Base-by-base conservation (phyloP, 306 rosid genomes). In the Pterocarpus macrocarpus region DNA sequence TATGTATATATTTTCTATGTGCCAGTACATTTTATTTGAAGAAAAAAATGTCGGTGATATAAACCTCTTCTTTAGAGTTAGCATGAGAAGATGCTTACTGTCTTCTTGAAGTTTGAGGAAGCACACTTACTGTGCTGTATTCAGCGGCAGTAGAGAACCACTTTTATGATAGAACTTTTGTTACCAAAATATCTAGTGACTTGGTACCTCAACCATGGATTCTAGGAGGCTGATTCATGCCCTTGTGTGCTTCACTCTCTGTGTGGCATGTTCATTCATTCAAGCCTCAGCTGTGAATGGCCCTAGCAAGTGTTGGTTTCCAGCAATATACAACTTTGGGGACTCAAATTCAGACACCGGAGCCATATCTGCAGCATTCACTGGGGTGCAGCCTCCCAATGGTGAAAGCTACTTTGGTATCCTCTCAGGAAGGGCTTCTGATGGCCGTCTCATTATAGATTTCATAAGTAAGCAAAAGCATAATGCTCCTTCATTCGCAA, bases 331-430 rank as follows among this genome's bases (percentile, higher is more conserved):
- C 90, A 95, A 95, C 84, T 95, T 95, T 77, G 97, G 99, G 1
- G 97, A 95, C 88, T 95, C 99, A 81, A 95, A 95, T 77, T 95
- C 99, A 2, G 99, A 95, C 82, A 95, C 98, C 2, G 98, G 98
- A 50, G 96, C 86, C 32, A 69, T 68, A 38, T 82, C 87, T 61
- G 99, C 98, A 28, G 87, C 92, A 13, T 85, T 93, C 32, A 41
- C 87, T 0, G 72, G 65, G 28, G 57, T 85, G 41, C 61, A 50
- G 6, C 84, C 94, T 35, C 99, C 99, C 14, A 90, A 93, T 75
- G 99, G 99, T 6, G 91, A 90, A 67, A 89, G 72, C 87, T 93
- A 89, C 88, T 93, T 95, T 77, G 98, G 97, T 67, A 74, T 39
- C 47, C 82, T 92, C 63, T 76, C 94, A 16, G 98, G 99, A 72